These are phyloP conservation scores for Fusarium xyrophilum DNA, from an alignment of 2,329 filamentous ascomycete genomes.

Conservation along the genomic window DNA sequence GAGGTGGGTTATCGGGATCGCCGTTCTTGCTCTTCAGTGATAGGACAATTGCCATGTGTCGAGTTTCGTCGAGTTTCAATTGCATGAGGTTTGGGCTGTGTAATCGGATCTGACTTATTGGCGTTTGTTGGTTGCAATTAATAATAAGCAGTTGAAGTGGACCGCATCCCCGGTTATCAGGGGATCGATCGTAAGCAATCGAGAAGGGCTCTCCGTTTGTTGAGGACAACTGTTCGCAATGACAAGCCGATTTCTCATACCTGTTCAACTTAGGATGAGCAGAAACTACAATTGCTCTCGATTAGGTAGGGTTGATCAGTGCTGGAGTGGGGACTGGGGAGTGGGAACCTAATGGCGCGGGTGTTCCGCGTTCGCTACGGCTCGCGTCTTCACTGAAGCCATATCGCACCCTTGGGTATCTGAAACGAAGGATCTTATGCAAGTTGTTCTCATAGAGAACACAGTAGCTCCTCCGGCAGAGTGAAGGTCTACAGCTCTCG, in stretches of 20 bases:
- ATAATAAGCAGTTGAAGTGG: neutral
- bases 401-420: accelerated
- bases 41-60: neutral
- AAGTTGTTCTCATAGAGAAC: neutral
- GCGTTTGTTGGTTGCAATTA: neutral
- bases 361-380: neutral
- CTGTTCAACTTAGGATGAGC: neutral
- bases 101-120: neutral
- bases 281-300: neutral
- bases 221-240: neutral
- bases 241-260: neutral
- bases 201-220: neutral
- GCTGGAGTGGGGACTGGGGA: too few species aligned
- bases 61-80: neutral
- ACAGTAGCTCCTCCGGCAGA: too few species aligned
- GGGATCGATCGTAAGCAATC: neutral
- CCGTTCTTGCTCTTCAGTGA: neutral
- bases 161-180: neutral
- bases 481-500: neutral
- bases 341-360: accelerated
- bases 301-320: accelerated
- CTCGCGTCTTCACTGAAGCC: neutral
- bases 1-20: neutral
- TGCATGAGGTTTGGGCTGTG: neutral
- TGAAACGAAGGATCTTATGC: neutral